Conservation (phyloP, 768 basidiomycete species). For the Phanerodontia chrysosporium region DNA sequence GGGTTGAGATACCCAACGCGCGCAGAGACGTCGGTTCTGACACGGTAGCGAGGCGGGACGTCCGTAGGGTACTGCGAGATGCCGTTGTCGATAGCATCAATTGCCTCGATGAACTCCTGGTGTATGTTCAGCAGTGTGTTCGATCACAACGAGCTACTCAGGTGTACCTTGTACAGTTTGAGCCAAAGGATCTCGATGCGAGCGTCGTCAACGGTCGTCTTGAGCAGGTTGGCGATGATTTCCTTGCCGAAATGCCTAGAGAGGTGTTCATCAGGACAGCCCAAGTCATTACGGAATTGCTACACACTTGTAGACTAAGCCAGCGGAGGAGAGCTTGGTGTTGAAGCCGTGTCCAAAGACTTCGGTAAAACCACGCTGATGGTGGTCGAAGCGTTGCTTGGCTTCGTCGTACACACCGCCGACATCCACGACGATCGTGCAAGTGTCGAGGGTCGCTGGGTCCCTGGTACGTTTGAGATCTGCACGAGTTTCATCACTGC, state of each 20-base stretch:
- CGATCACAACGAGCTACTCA: too few species aligned
- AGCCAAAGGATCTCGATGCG: conserved; percentile 77
- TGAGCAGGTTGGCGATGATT: conserved; percentile 63
- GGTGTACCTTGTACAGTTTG: conserved; percentile 86
- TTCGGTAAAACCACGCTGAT: conserved; percentile 90
- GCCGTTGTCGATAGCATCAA: conserved; percentile 95
- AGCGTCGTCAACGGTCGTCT: conserved; percentile 48
- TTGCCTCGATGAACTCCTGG: conserved; percentile 89
- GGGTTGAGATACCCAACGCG: conserved; percentile 87
- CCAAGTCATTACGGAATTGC: background rate
- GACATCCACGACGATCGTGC: conserved; percentile 95
- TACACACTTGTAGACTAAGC: conserved; percentile 90
- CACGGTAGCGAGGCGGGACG: conserved; percentile 66
- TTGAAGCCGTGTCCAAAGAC: conserved; percentile 83
- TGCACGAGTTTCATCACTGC: conserved; percentile 4
- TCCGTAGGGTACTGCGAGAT: conserved; percentile 74
- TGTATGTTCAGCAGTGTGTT: background rate
- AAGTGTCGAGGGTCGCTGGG: conserved; percentile 63
- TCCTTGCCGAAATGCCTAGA: conserved; percentile 84
- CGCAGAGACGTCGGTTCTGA: conserved; percentile 77
- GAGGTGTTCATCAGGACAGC: background rate
- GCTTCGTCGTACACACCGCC: conserved; percentile 86
- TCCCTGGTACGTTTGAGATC: conserved; percentile 71
- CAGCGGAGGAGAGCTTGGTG: conserved; percentile 91
- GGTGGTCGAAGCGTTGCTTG: conserved; percentile 86